phyloP scores from a whole-genome alignment of 1,284 basidiomycete species.

The Singerocomus inundabilis region DNA sequence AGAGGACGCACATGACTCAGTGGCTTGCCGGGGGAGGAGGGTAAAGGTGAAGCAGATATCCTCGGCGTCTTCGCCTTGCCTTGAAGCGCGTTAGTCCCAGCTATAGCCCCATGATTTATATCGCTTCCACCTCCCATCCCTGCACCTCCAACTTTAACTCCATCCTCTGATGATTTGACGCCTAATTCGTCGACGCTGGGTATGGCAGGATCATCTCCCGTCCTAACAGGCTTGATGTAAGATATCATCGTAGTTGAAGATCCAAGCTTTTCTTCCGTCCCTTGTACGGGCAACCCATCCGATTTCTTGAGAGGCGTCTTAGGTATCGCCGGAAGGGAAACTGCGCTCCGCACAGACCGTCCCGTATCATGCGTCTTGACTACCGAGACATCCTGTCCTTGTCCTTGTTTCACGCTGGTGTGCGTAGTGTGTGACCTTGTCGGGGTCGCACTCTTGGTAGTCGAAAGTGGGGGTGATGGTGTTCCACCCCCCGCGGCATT shows the following conservation, averaged over 20 bases:
- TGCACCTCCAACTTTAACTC: constrained; percentile 22
- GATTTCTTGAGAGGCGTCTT: constrained; percentile 29
- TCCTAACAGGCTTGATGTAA: constrained; percentile 50
- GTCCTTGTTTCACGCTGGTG: constrained; percentile 9
- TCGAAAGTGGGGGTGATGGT: constrained; percentile 36
- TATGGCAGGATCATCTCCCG: constrained; percentile 41
- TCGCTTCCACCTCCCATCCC: constrained; percentile 4
- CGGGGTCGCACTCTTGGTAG: constrained; percentile 37
- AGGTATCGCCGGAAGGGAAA: constrained; percentile 27
- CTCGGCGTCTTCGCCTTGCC: constrained; percentile 24
- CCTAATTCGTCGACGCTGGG: constrained; percentile 60
- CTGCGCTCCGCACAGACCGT: constrained; percentile 27
- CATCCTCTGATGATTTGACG: constrained; percentile 39
- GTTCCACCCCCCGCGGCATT: constrained; percentile 15
- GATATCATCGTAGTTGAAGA: constrained; percentile 52
- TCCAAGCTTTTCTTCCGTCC: constrained; percentile 35
- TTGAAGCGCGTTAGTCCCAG: constrained; percentile 14
- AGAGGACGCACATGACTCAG: constrained; percentile 82
- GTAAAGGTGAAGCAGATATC: constrained; percentile 36
- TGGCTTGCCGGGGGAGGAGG: constrained; percentile 53
- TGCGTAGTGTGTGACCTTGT: constrained; percentile 18
- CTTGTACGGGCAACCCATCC: constrained; percentile 18
- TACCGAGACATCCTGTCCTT: constrained; percentile 22
- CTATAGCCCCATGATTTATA: constrained; percentile 16
- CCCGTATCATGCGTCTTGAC: constrained; percentile 33